phyloP scores from a whole-genome alignment of 139 green algal genomes.

The Chlorella sp. region DNA sequence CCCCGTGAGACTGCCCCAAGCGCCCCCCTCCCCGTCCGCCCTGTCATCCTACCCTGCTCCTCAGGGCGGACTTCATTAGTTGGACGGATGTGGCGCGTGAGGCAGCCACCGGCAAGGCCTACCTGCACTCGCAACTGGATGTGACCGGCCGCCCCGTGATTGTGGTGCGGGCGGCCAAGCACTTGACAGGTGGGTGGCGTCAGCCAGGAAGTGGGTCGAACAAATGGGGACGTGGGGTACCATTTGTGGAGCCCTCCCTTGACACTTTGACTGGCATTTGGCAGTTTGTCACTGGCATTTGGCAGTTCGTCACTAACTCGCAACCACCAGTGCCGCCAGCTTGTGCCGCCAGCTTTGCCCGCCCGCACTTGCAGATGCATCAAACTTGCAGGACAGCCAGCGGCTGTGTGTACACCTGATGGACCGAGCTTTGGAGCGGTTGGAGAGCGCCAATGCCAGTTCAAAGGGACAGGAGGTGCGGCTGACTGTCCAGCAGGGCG shows the following conservation, averaged over 20 bases:
- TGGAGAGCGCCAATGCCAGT: constrained; percentile 32
- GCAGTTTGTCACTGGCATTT: too few species aligned
- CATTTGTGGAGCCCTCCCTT: too few species aligned
- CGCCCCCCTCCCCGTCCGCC: too few species aligned
- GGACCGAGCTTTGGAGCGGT: constrained; percentile 69
- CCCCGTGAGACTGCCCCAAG: too few species aligned
- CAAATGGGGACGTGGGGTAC: too few species aligned
- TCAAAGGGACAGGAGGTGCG: too few species aligned
- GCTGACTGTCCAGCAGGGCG: too few species aligned
- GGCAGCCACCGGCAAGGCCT: constrained; percentile 86
- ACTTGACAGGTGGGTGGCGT: constrained; percentile 49
- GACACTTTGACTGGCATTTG: too few species aligned
- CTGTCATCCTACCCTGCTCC: not conserved
- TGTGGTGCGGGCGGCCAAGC: constrained; percentile 72
- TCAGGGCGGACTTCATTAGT: constrained; percentile 10
- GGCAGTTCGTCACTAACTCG: too few species aligned
- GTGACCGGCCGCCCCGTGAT: constrained; percentile 77
- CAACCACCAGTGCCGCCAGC: too few species aligned
- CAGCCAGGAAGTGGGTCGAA: too few species aligned
- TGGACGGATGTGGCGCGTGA: constrained; percentile 50
- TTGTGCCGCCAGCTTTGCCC: not conserved
- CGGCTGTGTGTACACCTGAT: constrained; percentile 74
- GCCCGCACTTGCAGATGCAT: constrained; percentile 61
- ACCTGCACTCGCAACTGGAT: constrained; percentile 81
- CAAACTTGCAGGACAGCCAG: constrained; percentile 73